A percentile compares a stretch with the other conserved stretches of the same genome.
These are phyloP conservation scores for Delitschia confertaspora DNA, from an alignment of 495 filamentous ascomycete species.

Conservation along the genomic window DNA sequence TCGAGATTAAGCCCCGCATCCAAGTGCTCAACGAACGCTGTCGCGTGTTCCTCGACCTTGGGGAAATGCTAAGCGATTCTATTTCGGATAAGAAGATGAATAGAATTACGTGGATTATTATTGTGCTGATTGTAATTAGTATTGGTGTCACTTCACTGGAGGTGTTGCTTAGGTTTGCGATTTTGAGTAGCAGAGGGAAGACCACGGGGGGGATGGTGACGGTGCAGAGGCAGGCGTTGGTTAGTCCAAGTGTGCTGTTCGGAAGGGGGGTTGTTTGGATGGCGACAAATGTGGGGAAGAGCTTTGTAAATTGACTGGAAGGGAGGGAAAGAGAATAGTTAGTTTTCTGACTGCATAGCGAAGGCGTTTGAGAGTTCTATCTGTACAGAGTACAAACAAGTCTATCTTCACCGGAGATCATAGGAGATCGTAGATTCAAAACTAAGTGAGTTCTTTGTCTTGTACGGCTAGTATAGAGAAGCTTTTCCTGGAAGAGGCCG, in stretches of 20 bases:
- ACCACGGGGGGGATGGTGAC: not conserved
- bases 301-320: too few relatives aligned
- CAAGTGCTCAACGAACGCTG: slow-evolving; percentile 95
- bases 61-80: slow-evolving; percentile 86
- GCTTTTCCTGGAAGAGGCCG: too few relatives aligned
- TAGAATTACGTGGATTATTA: slow-evolving; percentile 95
- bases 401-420: too few relatives aligned
- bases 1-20: slow-evolving; percentile 91
- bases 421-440: too few relatives aligned
- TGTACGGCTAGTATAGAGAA: too few relatives aligned
- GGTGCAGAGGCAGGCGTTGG: slow-evolving; percentile 10
- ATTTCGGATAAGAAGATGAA: slow-evolving; percentile 93
- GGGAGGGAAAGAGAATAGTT: not conserved
- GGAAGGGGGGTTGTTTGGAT: slow-evolving; percentile 13
- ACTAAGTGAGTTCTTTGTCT: too few relatives aligned
- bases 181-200: slow-evolving; percentile 43
- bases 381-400: too few relatives aligned
- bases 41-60: slow-evolving; percentile 90
- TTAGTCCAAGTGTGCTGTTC: slow-evolving; percentile 18
- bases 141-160: slow-evolving; percentile 87
- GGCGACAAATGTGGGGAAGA: slow-evolving; percentile 1
- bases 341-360: slow-evolving; percentile 17
- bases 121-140: slow-evolving; percentile 80
- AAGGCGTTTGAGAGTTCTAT: slow-evolving; percentile 9
- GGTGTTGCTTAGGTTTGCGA: slow-evolving; percentile 76